Evolutionary conservation across 1,284 basidiomycete genomes (phyloP).

Genomic region (Chalciporus sp.): DNA sequence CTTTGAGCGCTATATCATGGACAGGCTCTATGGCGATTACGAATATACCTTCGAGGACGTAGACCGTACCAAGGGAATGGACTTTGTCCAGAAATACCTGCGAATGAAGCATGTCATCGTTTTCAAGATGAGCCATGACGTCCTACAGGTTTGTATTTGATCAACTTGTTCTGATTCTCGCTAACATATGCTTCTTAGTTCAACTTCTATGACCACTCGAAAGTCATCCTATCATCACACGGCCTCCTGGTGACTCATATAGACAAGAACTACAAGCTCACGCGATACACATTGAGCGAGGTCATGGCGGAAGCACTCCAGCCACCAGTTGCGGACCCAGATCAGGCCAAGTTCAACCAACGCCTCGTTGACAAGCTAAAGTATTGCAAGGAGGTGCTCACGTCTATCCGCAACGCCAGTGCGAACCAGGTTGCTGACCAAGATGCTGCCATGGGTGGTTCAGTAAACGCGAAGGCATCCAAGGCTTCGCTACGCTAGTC

Average conservation of each 20-base stretch:
- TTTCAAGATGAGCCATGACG: slow-evolving; percentile 93
- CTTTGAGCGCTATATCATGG: slow-evolving; percentile 92
- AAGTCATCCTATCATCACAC: slow-evolving; percentile 84
- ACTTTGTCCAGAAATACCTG: slow-evolving; percentile 94
- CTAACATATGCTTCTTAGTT: slow-evolving; percentile 56
- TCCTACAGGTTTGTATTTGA: slow-evolving; percentile 71
- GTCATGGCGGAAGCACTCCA: slow-evolving; percentile 65
- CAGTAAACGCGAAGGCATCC: slow-evolving; percentile 16
- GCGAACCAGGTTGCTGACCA: slow-evolving; percentile 10
- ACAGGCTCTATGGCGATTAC: slow-evolving; percentile 79
- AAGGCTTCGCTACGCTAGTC: slow-evolving; percentile 21
- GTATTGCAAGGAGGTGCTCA: slow-evolving; percentile 80
- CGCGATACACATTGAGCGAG: slow-evolving; percentile 74
- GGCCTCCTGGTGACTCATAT: slow-evolving; percentile 86
- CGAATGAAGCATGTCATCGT: slow-evolving; percentile 97
- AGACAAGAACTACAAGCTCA: slow-evolving; percentile 83
- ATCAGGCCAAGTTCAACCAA: slow-evolving; percentile 61
- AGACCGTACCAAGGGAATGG: slow-evolving; percentile 78
- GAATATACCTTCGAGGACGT: slow-evolving; percentile 79
- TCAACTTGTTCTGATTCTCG: slow-evolving; percentile 1
- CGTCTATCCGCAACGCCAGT: slow-evolving; percentile 56
- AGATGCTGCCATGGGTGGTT: slow-evolving; percentile 13
- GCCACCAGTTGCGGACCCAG: slow-evolving; percentile 45
- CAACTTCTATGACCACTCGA: slow-evolving; percentile 98
- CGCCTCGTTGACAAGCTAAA: slow-evolving; percentile 76